Percentiles rank a stretch among this genome's conserved stretches.
These are phyloP conservation scores for Penicillium crystallinum DNA, from an alignment of 495 filamentous ascomycete species.

Conservation along the genomic window DNA sequence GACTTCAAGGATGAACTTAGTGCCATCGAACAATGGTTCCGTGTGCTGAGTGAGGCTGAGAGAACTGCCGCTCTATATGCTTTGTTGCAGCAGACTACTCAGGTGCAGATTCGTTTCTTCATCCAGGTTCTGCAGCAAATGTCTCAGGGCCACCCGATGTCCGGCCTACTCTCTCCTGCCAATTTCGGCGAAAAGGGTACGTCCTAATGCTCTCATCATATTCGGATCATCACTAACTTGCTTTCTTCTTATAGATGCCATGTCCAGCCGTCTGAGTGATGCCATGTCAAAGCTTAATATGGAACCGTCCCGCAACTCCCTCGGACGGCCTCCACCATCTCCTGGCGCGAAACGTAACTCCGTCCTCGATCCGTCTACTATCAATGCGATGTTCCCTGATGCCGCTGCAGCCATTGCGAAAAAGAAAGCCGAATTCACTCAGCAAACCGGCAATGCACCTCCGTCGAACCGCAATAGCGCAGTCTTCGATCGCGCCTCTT, in stretches of 20 bases:
- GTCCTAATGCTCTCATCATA: slow-evolving; percentile 9
- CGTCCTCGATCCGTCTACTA: slow-evolving; percentile 83
- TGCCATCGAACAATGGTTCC: slow-evolving; percentile 99
- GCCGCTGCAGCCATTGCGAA: slow-evolving; percentile 95
- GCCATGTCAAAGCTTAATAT: slow-evolving; percentile 94
- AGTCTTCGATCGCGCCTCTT: slow-evolving; percentile 71
- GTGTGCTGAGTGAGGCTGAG: slow-evolving; percentile 93
- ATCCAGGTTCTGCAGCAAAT: slow-evolving; percentile 98
- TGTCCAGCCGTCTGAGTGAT: slow-evolving; percentile 94
- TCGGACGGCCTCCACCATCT: slow-evolving; percentile 73
- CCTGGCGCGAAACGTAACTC: slow-evolving; percentile 83
- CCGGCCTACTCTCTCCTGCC: slow-evolving; percentile 87
- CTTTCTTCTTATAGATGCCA: slow-evolving; percentile 62
- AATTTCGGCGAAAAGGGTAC: slow-evolving; percentile 92
- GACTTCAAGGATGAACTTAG: slow-evolving; percentile 99
- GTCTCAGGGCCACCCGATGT: slow-evolving; percentile 97
- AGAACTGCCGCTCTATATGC: slow-evolving; percentile 93
- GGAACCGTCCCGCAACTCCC: slow-evolving; percentile 79
- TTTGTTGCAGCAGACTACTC: slow-evolving; percentile 93
- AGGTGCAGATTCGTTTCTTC: slow-evolving; percentile 98
- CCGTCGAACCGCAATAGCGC: slow-evolving; percentile 91
- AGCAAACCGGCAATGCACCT: slow-evolving; percentile 85
- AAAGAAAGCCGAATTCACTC: slow-evolving; percentile 94
- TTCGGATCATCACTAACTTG: slow-evolving; percentile 11
- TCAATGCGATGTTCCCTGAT: slow-evolving; percentile 98